A percentile compares a stretch with the other conserved stretches of the same genome.
Conservation (phyloP, 495 filamentous ascomycete genomes). For the Podospora didyma region DNA sequence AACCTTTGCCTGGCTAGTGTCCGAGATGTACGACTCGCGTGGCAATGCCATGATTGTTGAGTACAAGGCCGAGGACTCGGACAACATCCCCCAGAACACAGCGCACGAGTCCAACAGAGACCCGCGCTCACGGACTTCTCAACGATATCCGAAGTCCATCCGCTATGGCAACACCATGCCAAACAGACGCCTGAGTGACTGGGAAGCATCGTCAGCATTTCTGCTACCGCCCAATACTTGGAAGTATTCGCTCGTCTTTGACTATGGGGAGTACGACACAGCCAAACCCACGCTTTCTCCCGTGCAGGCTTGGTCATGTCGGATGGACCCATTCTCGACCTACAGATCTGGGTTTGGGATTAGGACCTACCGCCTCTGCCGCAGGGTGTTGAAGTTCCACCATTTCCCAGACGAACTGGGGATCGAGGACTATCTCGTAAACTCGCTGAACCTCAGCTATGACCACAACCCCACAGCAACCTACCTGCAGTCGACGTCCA, state of each 20-base stretch:
- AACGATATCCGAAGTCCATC: too few relatives aligned
- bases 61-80: too few relatives aligned
- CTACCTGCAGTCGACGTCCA: background rate
- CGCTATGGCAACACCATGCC: conserved; percentile 7
- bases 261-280: conserved; percentile 34
- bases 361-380: conserved; percentile 31
- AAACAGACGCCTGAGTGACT: background rate
- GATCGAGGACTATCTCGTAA: conserved; percentile 15
- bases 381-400: conserved; percentile 34
- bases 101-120: too few relatives aligned
- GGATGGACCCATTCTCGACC: conserved; percentile 30
- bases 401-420: conserved; percentile 23
- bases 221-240: conserved; percentile 9
- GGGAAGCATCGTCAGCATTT: background rate
- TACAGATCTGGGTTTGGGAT: conserved; percentile 27
- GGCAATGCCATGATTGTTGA: too few relatives aligned
- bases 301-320: conserved; percentile 9
- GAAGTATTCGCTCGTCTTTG: conserved; percentile 34
- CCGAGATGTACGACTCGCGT: too few relatives aligned
- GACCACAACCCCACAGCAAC: background rate
- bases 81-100: too few relatives aligned
- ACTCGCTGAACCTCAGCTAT: conserved; percentile 16
- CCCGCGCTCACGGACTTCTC: too few relatives aligned
- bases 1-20: too few relatives aligned
- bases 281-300: conserved; percentile 1